Percentiles rank a stretch among this genome's conserved stretches.
phyloP scores from a whole-genome alignment of 2,329 filamentous ascomycete species.

The Cordyceps cateniannulata region DNA sequence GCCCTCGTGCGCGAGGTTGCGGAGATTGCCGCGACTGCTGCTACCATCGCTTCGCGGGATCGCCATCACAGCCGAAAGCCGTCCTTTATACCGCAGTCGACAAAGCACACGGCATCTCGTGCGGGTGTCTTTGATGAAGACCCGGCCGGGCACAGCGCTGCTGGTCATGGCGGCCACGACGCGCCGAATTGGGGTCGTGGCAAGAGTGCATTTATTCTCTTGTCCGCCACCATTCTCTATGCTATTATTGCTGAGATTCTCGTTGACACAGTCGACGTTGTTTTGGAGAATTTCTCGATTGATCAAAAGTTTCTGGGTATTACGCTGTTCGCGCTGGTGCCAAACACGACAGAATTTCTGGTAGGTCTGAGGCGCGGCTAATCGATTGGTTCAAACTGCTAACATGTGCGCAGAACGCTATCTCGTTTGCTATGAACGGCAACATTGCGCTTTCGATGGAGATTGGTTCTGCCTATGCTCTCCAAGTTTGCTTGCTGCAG shows the following conservation, averaged over 20 bases:
- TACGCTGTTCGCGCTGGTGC: slow-evolving; percentile 91
- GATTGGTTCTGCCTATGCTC: slow-evolving; percentile 92
- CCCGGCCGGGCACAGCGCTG: slow-evolving; percentile 23
- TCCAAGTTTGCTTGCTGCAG: slow-evolving; percentile 92
- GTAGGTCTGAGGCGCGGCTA: slow-evolving; percentile 41
- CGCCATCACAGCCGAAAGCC: slow-evolving; percentile 32
- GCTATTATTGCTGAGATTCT: slow-evolving; percentile 97
- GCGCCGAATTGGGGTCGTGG: slow-evolving; percentile 96
- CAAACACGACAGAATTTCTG: slow-evolving; percentile 96
- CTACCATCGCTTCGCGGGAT: slow-evolving; percentile 79
- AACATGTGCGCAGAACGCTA: slow-evolving; percentile 64
- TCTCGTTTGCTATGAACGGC: slow-evolving; percentile 98
- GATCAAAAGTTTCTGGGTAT: slow-evolving; percentile 98
- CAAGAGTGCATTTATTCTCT: slow-evolving; percentile 84
- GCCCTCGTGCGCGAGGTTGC: slow-evolving; percentile 78
- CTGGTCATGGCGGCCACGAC: slow-evolving; percentile 70
- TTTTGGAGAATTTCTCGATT: slow-evolving; percentile 81
- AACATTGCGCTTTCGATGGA: slow-evolving; percentile 99
- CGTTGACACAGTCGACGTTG: slow-evolving; percentile 95
- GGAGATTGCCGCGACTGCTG: slow-evolving; percentile 88
- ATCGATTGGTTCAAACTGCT: neutral
- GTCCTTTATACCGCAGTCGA: slow-evolving; percentile 24
- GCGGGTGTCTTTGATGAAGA: slow-evolving; percentile 40
- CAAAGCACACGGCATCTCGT: slow-evolving; percentile 20
- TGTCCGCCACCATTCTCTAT: slow-evolving; percentile 84